Base-by-base conservation (phyloP, 2,329 filamentous ascomycete genomes). In the Diplodia intermedia region DNA sequence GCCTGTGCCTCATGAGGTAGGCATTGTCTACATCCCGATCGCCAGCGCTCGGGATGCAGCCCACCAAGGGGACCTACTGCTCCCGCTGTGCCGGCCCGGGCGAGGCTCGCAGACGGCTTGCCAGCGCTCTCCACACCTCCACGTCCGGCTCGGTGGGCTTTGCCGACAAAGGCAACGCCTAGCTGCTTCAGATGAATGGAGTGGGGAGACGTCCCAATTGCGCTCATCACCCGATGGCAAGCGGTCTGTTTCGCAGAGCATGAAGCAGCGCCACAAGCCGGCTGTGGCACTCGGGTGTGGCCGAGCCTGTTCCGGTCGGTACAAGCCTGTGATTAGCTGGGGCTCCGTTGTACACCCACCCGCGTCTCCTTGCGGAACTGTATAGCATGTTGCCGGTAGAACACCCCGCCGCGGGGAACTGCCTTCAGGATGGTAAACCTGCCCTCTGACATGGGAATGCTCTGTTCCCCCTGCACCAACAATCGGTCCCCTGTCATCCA, bases 121-220 rank as follows among this genome's bases (percentile, higher is more conserved):
- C 36, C 36, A 11, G 3, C 3, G 36, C 36, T 55, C 53, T 38
- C 23, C 50, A 20, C 62, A 31, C 20, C 33, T 20, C 50, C 18
- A 7, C 62, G 9, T 14, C 49, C 62, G 29, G 50, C 20, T n/a
- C 15, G 18, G 62, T 20, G 23, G 20, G 26, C 11, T 38, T 38
- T 38, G 11, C 36, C 36, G 36, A 11, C 12, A 29, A 29, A 15
- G 23, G 4, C n/a, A 50, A 15, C 47, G 40, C 40, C 38, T 43
- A 66, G 65, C 53, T 50, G 65, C 54, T 57, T 60, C 65, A 60
- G 54, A 60, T 60, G 65, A 66, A 60, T 66, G 65, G 56, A 43
- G 65, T 63, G 60, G 43, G 47, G 60, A 52, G 43, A 7, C 60
- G n/a, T n/a, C 40, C 60, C 50, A 52, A 29, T 63, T 31, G 29